Conservation (phyloP, 2,329 filamentous ascomycete genomes). For the Trichoderma aggressivum region DNA sequence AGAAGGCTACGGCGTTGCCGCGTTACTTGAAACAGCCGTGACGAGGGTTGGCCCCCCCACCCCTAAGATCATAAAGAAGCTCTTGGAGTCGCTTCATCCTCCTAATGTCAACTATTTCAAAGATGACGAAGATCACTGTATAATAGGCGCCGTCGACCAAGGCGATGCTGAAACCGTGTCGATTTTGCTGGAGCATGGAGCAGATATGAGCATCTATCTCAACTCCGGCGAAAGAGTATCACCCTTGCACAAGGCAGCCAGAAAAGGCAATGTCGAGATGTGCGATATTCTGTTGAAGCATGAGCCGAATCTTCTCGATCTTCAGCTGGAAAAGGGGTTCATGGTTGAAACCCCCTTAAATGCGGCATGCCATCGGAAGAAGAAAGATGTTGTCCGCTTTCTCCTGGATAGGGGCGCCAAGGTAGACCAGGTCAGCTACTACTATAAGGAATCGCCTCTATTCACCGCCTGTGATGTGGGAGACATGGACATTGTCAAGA, state of each 20-base stretch:
- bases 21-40: conserved; percentile 21
- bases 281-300: conserved; percentile 22
- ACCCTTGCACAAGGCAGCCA: conserved; percentile 23
- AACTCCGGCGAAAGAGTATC: background rate
- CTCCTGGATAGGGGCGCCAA: conserved; percentile 25
- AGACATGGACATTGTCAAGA: conserved; percentile 20
- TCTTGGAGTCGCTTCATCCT: conserved; percentile 22
- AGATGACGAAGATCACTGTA: conserved; percentile 10
- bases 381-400: conserved; percentile 17
- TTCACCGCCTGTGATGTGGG: conserved; percentile 21
- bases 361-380: conserved; percentile 19
- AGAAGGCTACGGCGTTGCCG: conserved; percentile 21
- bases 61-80: conserved; percentile 17
- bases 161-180: conserved; percentile 18
- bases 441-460: conserved; percentile 23
- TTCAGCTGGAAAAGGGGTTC: conserved; percentile 18
- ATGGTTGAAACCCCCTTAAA: conserved; percentile 22
- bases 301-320: conserved; percentile 24
- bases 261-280: conserved; percentile 18
- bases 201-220: conserved; percentile 22
- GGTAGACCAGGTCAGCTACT: conserved; percentile 10
- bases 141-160: conserved; percentile 15
- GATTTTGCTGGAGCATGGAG: conserved; percentile 23
- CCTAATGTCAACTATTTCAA: conserved; percentile 21
- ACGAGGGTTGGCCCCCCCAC: background rate